Conservation (phyloP, 768 basidiomycete genomes). For the Lentinula detonsa region DNA sequence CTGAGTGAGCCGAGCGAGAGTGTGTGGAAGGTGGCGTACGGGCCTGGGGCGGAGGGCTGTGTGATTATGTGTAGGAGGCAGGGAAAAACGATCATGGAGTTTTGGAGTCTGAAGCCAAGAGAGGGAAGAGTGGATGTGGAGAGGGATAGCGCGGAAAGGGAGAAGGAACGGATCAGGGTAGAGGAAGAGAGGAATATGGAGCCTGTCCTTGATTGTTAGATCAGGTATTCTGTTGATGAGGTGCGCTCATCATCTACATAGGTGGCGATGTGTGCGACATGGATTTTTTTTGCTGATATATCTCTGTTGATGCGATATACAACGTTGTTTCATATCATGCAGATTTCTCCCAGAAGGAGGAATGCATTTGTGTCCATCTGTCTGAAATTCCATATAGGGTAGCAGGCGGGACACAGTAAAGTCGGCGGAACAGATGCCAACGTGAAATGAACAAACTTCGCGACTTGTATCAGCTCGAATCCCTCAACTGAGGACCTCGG, state of each 20-base stretch:
- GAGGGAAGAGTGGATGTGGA: slow-evolving; percentile 12
- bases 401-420: no score
- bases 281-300: no score
- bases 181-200: not conserved
- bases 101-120: slow-evolving; percentile 67
- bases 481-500: no score
- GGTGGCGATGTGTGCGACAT: not conserved
- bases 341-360: no score
- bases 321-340: no score
- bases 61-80: slow-evolving; percentile 78
- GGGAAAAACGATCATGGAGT: slow-evolving; percentile 83
- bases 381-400: no score
- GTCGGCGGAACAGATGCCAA: no score
- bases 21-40: slow-evolving; percentile 83
- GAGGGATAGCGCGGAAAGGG: not conserved
- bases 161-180: not conserved
- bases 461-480: no score
- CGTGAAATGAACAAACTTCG: no score
- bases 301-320: no score
- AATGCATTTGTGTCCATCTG: no score
- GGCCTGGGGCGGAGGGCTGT: slow-evolving; percentile 54
- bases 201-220: not conserved
- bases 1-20: slow-evolving; percentile 71
- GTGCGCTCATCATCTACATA: not conserved
- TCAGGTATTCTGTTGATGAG: not conserved